Conservation (phyloP, 805 yeast genomes). For the Lachancea waltii region DNA sequence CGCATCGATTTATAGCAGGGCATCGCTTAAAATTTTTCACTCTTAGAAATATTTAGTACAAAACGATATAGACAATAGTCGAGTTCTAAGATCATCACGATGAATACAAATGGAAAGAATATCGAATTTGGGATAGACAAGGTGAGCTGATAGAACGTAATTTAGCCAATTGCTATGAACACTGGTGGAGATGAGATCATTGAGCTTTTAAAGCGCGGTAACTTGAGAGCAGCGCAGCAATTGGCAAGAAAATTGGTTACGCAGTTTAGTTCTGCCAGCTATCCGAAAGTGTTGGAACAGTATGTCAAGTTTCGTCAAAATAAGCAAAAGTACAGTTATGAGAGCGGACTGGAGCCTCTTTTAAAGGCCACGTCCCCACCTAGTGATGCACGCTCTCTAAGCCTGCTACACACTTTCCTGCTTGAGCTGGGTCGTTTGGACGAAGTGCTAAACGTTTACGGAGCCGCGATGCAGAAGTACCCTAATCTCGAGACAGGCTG, state of each 20-base stretch:
- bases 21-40: slow-evolving; percentile 7
- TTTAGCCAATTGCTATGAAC: neutral
- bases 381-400: slow-evolving; percentile 49
- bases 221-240: slow-evolving; percentile 8
- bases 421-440: slow-evolving; percentile 31
- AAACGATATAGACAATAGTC: neutral
- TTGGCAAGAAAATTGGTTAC: slow-evolving; percentile 34
- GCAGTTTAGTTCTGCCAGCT: slow-evolving; percentile 52
- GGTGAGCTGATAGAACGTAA: neutral
- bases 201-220: slow-evolving; percentile 1
- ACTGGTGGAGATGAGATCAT: slow-evolving; percentile 3
- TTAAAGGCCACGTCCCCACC: slow-evolving; percentile 19
- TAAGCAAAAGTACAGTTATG: slow-evolving; percentile 29
- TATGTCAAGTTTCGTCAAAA: slow-evolving; percentile 28
- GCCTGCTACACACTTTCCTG: slow-evolving; percentile 42
- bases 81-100: neutral
- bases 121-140: neutral
- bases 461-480: slow-evolving; percentile 50
- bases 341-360: slow-evolving; percentile 24
- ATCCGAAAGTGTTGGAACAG: slow-evolving; percentile 36
- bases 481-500: slow-evolving; percentile 43
- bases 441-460: slow-evolving; percentile 47
- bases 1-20: neutral
- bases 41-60: neutral
- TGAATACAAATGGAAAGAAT: neutral